Conservation (phyloP, 208 protist species). For the Tritrichomonas musculus region DNA sequence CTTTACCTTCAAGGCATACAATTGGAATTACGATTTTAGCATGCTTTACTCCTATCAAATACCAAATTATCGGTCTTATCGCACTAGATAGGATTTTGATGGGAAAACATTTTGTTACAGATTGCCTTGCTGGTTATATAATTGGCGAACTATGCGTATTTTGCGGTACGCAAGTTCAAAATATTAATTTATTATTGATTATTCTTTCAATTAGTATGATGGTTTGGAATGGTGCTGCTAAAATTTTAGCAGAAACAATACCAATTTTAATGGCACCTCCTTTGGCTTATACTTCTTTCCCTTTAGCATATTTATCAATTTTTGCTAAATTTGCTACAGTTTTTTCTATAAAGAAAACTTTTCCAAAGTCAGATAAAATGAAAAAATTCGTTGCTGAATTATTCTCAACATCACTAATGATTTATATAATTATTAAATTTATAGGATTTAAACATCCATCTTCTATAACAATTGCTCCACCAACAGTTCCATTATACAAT, state of each 20-base stretch:
- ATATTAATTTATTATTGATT: neutral
- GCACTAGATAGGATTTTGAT: neutral
- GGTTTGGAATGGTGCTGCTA: neutral
- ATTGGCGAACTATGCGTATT: neutral
- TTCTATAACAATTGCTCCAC: no score
- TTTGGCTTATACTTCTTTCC: no score
- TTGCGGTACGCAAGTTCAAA: neutral
- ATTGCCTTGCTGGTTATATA: neutral
- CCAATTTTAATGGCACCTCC: neutral
- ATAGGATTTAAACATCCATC: no score
- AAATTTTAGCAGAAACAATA: neutral
- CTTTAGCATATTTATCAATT: no score
- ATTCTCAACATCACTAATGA: no score
- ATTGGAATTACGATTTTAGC: neutral
- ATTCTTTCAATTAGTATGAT: neutral
- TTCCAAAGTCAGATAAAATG: no score
- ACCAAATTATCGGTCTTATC: neutral
- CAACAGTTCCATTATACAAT: no score
- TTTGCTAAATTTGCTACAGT: no score
- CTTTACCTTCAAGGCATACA: neutral
- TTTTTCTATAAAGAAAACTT: no score
- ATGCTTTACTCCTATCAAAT: neutral
- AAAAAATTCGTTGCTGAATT: no score
- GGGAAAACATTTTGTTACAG: neutral
- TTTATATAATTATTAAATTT: no score